Evolutionary conservation across 768 basidiomycete genomes (phyloP).

Genomic region (Termitomyces titanicus): DNA sequence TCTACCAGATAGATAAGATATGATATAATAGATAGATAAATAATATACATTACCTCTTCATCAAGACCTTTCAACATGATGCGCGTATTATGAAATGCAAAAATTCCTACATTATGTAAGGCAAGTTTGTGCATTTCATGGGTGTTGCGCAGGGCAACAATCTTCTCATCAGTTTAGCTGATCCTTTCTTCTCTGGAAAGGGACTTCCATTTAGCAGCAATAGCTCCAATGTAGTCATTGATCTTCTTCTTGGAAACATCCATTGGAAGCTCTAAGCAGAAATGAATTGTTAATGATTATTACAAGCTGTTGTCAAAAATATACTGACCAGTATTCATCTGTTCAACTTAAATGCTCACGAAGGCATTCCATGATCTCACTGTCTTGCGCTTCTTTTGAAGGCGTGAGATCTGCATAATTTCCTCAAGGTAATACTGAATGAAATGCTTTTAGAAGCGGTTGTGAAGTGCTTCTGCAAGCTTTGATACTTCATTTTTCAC

Average conservation of each 20-base stretch:
- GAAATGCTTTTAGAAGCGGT: too few relatives aligned
- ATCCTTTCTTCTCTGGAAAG: background rate
- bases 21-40: too few relatives aligned
- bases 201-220: background rate
- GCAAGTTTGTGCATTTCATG: background rate
- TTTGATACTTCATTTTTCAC: too few relatives aligned
- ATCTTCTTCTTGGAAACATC: background rate
- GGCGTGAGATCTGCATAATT: background rate
- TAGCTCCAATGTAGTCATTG: background rate
- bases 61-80: background rate
- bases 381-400: background rate
- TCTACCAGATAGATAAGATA: too few relatives aligned
- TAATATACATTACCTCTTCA: background rate
- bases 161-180: background rate
- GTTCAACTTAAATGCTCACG: slow-evolving; percentile 1
- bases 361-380: background rate
- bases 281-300: too few relatives aligned
- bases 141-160: background rate
- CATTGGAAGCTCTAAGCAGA: background rate
- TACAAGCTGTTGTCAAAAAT: too few relatives aligned
- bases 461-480: too few relatives aligned
- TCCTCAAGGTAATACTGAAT: too few relatives aligned
- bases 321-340: background rate
- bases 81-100: background rate
- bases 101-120: background rate